A percentile compares a stretch with the other conserved stretches of the same genome.
Evolutionary conservation across 2,329 filamentous ascomycete species (phyloP).

Genomic region (Xylariaceae sp.): DNA sequence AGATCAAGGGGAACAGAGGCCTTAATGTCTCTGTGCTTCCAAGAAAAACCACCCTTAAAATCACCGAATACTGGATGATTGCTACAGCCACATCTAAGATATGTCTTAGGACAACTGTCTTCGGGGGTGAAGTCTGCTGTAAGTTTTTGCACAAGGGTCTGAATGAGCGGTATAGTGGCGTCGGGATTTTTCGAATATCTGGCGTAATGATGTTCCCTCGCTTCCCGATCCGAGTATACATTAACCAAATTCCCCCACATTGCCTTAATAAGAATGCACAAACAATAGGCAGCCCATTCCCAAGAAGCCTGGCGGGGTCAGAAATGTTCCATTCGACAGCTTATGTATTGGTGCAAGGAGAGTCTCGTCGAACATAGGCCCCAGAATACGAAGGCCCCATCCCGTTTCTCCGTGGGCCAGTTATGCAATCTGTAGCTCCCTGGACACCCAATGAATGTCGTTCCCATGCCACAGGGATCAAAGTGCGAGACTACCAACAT

Average conservation of each 20-base stretch:
- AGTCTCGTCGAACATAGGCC: no score
- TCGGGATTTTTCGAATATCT: not conserved
- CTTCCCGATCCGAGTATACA: no score
- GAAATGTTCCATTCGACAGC: no score
- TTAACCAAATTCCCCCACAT: not conserved
- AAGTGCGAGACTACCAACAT: not conserved
- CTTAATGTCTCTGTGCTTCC: no score
- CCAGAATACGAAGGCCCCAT: no score
- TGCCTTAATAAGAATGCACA: not conserved
- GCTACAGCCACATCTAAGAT: no score
- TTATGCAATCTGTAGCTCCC: not conserved
- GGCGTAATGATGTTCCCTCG: not conserved
- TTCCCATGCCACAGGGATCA: fast-evolving
- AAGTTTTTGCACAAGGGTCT: not conserved
- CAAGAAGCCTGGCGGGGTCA: no score
- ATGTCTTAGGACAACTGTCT: not conserved
- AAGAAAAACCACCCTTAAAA: no score
- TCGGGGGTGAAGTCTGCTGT: not conserved
- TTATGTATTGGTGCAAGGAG: no score
- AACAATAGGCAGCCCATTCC: not conserved
- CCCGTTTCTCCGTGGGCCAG: not conserved
- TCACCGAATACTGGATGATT: no score
- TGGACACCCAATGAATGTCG: not conserved
- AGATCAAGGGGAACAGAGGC: no score
- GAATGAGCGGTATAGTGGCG: no score